Conservation (phyloP, 1,284 basidiomycete genomes). For the Melampsora larici-populina region DNA sequence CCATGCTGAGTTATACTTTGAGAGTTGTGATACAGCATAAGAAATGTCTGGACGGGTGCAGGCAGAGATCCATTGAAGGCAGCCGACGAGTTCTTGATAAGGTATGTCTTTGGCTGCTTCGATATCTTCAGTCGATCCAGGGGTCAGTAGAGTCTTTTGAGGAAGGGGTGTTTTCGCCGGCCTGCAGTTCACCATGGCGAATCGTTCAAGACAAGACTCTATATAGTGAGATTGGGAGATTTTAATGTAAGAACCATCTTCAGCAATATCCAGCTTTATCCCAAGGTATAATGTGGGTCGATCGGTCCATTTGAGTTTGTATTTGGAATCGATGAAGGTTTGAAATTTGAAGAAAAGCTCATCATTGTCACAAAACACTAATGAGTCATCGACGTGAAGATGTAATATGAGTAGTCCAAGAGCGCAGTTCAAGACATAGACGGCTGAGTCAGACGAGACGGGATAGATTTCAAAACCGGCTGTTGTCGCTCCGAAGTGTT, state of each 20-base stretch:
- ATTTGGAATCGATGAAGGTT: neutral
- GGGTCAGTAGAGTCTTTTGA: neutral
- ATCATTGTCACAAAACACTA: too few species aligned
- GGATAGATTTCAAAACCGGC: too few species aligned
- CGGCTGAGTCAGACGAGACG: too few species aligned
- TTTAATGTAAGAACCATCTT: too few species aligned
- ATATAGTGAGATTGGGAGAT: neutral
- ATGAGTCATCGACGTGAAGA: too few species aligned
- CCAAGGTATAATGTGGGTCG: neutral
- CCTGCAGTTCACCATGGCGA: neutral
- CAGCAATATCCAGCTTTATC: too few species aligned
- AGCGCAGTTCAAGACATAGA: too few species aligned
- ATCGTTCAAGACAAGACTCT: neutral
- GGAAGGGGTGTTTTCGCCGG: neutral
- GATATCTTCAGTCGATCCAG: neutral
- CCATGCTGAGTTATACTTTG: too few species aligned
- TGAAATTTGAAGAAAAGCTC: neutral
- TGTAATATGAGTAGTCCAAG: too few species aligned
- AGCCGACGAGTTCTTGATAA: conserved; percentile 1
- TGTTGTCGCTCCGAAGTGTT: too few species aligned
- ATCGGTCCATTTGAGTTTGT: neutral
- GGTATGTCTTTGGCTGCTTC: neutral
- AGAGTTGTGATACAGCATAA: too few species aligned
- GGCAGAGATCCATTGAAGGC: neutral
- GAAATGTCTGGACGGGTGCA: too few species aligned